Conservation (phyloP, 169 alveolate genomes). For the Plasmodium falciparum region DNA sequence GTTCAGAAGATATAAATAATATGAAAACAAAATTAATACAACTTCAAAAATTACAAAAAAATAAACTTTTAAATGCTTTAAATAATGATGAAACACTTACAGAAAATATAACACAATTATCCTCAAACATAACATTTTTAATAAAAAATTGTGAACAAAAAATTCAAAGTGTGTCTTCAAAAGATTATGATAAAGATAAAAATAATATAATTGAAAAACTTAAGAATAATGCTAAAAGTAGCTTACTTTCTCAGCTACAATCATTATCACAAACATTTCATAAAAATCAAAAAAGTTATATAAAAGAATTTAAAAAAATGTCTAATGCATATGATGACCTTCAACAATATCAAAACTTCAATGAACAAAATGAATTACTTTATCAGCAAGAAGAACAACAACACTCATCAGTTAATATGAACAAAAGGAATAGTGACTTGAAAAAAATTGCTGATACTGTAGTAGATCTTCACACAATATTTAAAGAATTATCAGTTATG, state of each 20-base stretch:
- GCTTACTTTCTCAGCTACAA: constrained; percentile 80
- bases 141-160: constrained; percentile 46
- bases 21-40: constrained; percentile 72
- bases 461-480: constrained; percentile 83
- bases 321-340: constrained; percentile 64
- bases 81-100: constrained; percentile 65
- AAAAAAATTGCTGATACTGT: constrained; percentile 83
- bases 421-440: constrained; percentile 81
- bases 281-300: constrained; percentile 79
- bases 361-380: constrained; percentile 37
- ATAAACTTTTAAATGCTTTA: constrained; percentile 74
- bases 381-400: constrained; percentile 61
- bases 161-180: constrained; percentile 44
- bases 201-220: constrained; percentile 51
- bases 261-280: constrained; percentile 80
- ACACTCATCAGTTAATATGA: constrained; percentile 62
- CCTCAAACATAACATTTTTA: constrained; percentile 47
- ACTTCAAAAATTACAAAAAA: constrained; percentile 79
- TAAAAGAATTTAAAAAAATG: constrained; percentile 78
- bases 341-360: constrained; percentile 20
- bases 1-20: constrained; percentile 78
- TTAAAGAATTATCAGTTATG: constrained; percentile 85
- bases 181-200: constrained; percentile 5
- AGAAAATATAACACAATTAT: constrained; percentile 68
- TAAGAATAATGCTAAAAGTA: constrained; percentile 82